These are phyloP conservation scores for Hygrophila difformis DNA, from an alignment of 257 asterid species.

Conservation along the genomic window DNA sequence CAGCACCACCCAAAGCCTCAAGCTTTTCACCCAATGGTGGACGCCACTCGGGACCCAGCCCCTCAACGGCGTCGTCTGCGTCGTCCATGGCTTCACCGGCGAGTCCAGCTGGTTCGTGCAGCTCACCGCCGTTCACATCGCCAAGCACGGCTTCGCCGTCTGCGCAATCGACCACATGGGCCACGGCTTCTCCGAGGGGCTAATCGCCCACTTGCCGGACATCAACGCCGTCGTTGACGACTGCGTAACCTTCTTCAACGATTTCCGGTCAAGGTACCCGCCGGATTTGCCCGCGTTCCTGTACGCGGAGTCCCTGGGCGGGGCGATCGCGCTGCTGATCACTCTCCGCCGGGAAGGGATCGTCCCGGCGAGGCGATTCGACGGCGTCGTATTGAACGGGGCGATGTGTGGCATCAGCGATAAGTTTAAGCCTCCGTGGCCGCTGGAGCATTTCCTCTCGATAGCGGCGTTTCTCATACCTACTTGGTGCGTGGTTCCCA, in stretches of 20 bases:
- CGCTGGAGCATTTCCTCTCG: slow-evolving; percentile 81
- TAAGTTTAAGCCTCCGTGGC: slow-evolving; percentile 96
- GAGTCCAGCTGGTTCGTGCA: slow-evolving; percentile 92
- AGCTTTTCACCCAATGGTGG: slow-evolving; percentile 97
- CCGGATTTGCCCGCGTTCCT: slow-evolving; percentile 53
- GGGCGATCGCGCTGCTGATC: slow-evolving; percentile 78
- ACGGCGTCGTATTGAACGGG: slow-evolving; percentile 83
- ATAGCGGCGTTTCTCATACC: slow-evolving; percentile 67
- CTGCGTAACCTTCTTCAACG: slow-evolving; percentile 48
- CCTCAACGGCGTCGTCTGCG: slow-evolving; percentile 56
- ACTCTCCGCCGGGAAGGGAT: slow-evolving; percentile 53
- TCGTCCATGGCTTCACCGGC: slow-evolving; percentile 94
- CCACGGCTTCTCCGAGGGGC: slow-evolving; percentile 88
- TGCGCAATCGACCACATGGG: slow-evolving; percentile 98
- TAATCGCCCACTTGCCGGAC: slow-evolving; percentile 72
- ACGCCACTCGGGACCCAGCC: slow-evolving; percentile 41
- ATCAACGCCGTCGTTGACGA: slow-evolving; percentile 67
- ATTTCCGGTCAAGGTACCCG: slow-evolving; percentile 39
- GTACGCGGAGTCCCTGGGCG: slow-evolving; percentile 87
- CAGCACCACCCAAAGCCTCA: slow-evolving; percentile 53
- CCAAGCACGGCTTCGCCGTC: slow-evolving; percentile 79
- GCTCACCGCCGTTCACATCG: slow-evolving; percentile 68
- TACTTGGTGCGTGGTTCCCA: slow-evolving; percentile 81
- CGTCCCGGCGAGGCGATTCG: slow-evolving; percentile 42
- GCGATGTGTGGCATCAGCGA: slow-evolving; percentile 95